phyloP scores from a whole-genome alignment of 352 stramenopile genomes.

The Globisporangium cederbergense region DNA sequence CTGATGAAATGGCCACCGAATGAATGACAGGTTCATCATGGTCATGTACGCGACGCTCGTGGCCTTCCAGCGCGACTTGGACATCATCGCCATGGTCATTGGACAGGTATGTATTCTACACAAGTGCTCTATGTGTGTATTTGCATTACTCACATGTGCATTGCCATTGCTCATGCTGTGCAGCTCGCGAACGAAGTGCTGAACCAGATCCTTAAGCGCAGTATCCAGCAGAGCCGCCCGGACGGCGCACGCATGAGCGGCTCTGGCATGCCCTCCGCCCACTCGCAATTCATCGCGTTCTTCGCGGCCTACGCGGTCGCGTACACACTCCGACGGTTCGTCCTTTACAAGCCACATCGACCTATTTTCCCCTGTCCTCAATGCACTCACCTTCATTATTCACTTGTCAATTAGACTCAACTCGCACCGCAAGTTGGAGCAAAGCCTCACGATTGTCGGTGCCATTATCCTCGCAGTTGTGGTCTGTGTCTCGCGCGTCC shows the following conservation, averaged over 20 bases:
- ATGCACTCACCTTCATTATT: not conserved
- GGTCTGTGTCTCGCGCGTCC: slow-evolving; percentile 72
- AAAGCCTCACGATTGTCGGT: slow-evolving; percentile 55
- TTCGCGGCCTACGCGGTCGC: slow-evolving; percentile 68
- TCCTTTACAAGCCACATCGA: not conserved
- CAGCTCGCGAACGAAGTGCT: slow-evolving; percentile 70
- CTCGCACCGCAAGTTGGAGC: slow-evolving; percentile 48
- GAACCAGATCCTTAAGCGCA: slow-evolving; percentile 79
- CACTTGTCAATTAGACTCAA: slow-evolving; percentile 33
- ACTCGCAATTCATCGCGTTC: slow-evolving; percentile 82
- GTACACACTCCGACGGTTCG: slow-evolving; percentile 65
- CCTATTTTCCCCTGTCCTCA: not conserved
- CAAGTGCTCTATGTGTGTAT: not conserved
- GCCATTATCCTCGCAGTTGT: slow-evolving; percentile 39
- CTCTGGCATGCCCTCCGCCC: slow-evolving; percentile 73
- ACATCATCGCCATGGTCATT: slow-evolving; percentile 64
- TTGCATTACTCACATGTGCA: not conserved
- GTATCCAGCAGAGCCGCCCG: slow-evolving; percentile 67
- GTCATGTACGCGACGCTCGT: slow-evolving; percentile 82
- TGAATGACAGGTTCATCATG: slow-evolving; percentile 62
- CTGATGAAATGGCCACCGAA: not conserved
- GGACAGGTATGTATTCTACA: slow-evolving; percentile 45
- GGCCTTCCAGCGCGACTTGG: slow-evolving; percentile 73
- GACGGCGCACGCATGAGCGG: slow-evolving; percentile 60
- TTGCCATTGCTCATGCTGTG: too few relatives aligned